Base-by-base conservation (phyloP, 2,329 filamentous ascomycete genomes). In the Lasiodiplodia theobromae region DNA sequence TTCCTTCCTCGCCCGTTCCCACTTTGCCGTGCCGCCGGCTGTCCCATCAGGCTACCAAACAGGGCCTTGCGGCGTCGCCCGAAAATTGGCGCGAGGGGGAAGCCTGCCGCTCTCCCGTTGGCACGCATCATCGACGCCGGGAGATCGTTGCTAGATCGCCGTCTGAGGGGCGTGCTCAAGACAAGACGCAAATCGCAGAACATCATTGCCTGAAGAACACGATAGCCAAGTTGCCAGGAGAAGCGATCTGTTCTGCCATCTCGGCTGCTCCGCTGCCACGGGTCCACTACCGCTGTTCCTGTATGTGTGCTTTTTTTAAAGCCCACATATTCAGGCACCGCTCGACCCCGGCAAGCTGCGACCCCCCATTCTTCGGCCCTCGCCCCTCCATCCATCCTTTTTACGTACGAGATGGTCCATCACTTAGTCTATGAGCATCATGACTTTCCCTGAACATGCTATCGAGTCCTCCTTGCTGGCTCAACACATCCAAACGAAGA, bases 61-160 rank as follows among this genome's bases (percentile, higher is more conserved):
- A 47, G 60, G 23, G 28, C 4, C 38, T 25, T 4, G 40, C 18
- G 12, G 38, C 38, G 40, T 18, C 40, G 14, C 40, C 31, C 31
- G 31, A 10, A 34, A 34, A 34, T 10, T 34, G 31, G 31, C 31
- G 31, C 31, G 31, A 34, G 8, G 8, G 31, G 31, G 1, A 10
- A 7, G 31, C 31, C 34, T 23, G 54, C 18, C 14, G 54, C 54
- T 57, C 54, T 21, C n/a, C 38, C 38, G 38, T 25, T 16, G 28
- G 23, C 53, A 31, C 37, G 16, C 57, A 31, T 62, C 57, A 18
- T 34, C 21, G 23, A 10, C 21, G 11, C 37, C 58, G 58, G 58
- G 58, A 63, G 58, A 63, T 63, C 58, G 58, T 23, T 63, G 40
- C 28, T 51, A 11, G 58, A 63, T 63, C 58, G 58, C 31, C 44